Evolutionary conservation across 805 yeast species (phyloP).

Genomic region (Kazachstania viticola): DNA sequence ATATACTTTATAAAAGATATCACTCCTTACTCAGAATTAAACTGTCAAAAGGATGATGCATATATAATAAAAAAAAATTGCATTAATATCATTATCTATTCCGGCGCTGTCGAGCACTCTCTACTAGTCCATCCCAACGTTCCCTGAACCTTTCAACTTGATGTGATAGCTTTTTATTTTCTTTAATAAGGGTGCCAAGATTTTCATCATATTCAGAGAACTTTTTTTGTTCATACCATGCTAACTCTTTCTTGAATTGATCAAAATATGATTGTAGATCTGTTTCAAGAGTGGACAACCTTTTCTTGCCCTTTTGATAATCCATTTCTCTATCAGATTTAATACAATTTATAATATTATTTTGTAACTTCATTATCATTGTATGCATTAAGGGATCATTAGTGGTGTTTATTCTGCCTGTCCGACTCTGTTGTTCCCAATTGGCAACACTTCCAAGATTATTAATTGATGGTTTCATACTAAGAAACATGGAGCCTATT

Average conservation of each 20-base stretch:
- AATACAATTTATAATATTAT: constrained; percentile 8
- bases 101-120: no score
- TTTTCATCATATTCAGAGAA: constrained; percentile 27
- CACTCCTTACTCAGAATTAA: no score
- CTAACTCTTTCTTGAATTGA: constrained; percentile 29
- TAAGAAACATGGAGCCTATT: constrained; percentile 5
- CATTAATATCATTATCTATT: no score
- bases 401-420: constrained; percentile 2
- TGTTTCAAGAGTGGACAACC: no score
- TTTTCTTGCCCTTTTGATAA: not conserved
- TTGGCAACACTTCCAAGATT: no score
- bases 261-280: constrained; percentile 9
- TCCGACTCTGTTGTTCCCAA: no score
- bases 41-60: no score
- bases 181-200: constrained; percentile 29
- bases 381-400: constrained; percentile 12
- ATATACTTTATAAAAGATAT: no score
- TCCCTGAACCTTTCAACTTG: constrained; percentile 43
- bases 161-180: constrained; percentile 35
- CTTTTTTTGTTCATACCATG: constrained; percentile 27
- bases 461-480: constrained; percentile 8
- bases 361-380: constrained; percentile 13
- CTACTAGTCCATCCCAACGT: constrained; percentile 57
- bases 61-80: no score
- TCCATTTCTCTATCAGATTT: not conserved